Evolutionary conservation across 495 filamentous ascomycete genomes (phyloP).

Genomic region (Neurospora hispaniola): DNA sequence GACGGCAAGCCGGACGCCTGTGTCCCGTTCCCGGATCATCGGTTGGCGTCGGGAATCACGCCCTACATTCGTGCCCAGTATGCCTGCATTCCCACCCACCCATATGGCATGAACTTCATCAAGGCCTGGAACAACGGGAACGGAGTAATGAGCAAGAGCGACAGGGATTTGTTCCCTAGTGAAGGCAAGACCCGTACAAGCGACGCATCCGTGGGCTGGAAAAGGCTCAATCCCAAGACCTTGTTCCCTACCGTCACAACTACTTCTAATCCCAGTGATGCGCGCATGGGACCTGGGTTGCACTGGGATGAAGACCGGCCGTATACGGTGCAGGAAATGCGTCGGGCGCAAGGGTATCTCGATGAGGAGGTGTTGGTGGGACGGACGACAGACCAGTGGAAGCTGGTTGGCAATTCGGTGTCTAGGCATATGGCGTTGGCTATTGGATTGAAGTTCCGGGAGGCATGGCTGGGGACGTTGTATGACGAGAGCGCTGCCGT

Average conservation of each 20-base stretch:
- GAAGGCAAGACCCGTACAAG: slow-evolving; percentile 2
- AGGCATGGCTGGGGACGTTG: slow-evolving; percentile 40
- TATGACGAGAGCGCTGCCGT: slow-evolving; percentile 10
- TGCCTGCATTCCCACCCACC: slow-evolving; percentile 31
- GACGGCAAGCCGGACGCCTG: slow-evolving; percentile 45
- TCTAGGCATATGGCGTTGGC: slow-evolving; percentile 52
- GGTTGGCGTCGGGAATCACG: slow-evolving; percentile 27
- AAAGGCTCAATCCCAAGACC: slow-evolving; percentile 36
- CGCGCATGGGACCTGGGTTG: slow-evolving; percentile 33
- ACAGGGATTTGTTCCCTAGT: slow-evolving; percentile 24
- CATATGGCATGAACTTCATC: slow-evolving; percentile 36
- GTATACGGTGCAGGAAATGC: slow-evolving; percentile 49
- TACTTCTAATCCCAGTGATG: slow-evolving; percentile 31
- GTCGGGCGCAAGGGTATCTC: slow-evolving; percentile 54
- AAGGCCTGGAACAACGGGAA: slow-evolving; percentile 28
- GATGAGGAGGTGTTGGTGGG: slow-evolving; percentile 61
- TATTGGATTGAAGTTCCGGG: slow-evolving; percentile 48
- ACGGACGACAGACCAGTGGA: slow-evolving; percentile 37
- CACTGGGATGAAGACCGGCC: slow-evolving; percentile 53
- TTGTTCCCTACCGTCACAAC: slow-evolving; percentile 51
- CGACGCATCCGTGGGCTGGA: slow-evolving; percentile 32
- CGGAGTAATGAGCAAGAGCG: slow-evolving; percentile 26
- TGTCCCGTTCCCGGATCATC: slow-evolving; percentile 54
- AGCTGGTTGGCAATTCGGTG: slow-evolving; percentile 62
- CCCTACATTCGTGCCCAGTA: slow-evolving; percentile 22